Evolutionary conservation across 306 rosid species (phyloP), one percentile per base, ranked within the genome.

Genomic region (Acacia confusa): DNA sequence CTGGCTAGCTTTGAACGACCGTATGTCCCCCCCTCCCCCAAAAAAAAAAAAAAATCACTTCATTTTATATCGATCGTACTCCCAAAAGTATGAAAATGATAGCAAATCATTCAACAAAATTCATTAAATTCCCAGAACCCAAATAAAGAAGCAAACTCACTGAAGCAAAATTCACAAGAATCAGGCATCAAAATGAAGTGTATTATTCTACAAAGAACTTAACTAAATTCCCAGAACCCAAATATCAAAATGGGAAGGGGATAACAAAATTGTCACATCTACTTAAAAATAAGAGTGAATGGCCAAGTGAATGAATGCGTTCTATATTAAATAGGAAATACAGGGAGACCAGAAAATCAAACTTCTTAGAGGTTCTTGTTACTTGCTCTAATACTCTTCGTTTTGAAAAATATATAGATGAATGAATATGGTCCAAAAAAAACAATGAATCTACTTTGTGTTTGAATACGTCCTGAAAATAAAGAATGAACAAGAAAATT

Each of bases 171-270:
- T 48, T 64, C 67, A 47, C 66, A 45, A 20, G 47, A 17, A 9
- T 43, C 30, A 15, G 27, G 9, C 2, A 12, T 64, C 10, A 64
- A 64, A 30, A 15, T 15, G 1, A 13, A 63, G 40, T 28, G 2
- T 64, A 6, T 17, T 30, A 15, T 17, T 14, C 20, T 5, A 6
- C n/a, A 41, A 27, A 28, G 19, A 71, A 61, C 22, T 52, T 47
- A 3, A 52, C 71, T 47, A 38, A 75, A 70, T 57, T 70, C 76
- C 58, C 43, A 24, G 9, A 71, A 45, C 34, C 72, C 16, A 81
- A 57, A 60, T 50, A 77, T 69, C 10, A 67, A 68, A 74, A 57
- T 13, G 40, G 74, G 40, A 38, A 78, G 24, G 27, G 50, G 69
- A 25, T 22, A 65, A 27, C 52, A n/a, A 60, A 57, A 44, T 57